phyloP scores from a whole-genome alignment of 208 protist species.

The Trypanosoma brucei region DNA sequence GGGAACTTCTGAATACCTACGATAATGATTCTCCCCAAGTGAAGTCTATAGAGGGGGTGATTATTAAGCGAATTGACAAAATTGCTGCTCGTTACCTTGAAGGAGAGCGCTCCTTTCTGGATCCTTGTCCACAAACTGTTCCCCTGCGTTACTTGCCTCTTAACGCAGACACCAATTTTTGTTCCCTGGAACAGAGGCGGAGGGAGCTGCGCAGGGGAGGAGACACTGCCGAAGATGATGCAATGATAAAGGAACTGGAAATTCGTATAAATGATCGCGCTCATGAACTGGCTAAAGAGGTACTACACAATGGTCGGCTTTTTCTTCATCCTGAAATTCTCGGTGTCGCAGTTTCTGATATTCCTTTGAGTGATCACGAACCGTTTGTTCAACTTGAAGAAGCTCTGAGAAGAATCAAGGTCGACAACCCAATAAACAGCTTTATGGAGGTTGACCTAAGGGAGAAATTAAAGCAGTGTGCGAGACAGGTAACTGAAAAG shows the following conservation, averaged over 20 bases:
- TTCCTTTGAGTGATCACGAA: slow-evolving; percentile 48
- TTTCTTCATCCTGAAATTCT: slow-evolving; percentile 53
- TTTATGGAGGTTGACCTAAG: slow-evolving; percentile 39
- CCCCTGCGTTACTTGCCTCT: slow-evolving; percentile 39
- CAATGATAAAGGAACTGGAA: slow-evolving; percentile 41
- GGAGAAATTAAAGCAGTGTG: slow-evolving; percentile 62
- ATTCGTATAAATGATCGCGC: slow-evolving; percentile 52
- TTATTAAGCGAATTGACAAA: slow-evolving; percentile 15
- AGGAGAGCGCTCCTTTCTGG: slow-evolving; percentile 2
- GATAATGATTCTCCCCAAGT: slow-evolving; percentile 10
- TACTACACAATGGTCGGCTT: slow-evolving; percentile 43
- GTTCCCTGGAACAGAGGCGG: slow-evolving; percentile 56
- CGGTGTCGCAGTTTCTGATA: slow-evolving; percentile 50
- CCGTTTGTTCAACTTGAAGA: slow-evolving; percentile 62
- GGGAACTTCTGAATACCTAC: slow-evolving; percentile 6
- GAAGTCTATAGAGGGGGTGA: slow-evolving; percentile 1
- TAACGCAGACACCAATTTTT: slow-evolving; percentile 41
- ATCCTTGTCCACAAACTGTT: slow-evolving; percentile 29
- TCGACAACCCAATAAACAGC: slow-evolving; percentile 33
- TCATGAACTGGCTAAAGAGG: slow-evolving; percentile 48
- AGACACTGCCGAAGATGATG: slow-evolving; percentile 17
- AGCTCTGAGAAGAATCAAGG: slow-evolving; percentile 50
- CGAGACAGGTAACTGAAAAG: slow-evolving; percentile 51
- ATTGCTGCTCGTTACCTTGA: slow-evolving; percentile 10
- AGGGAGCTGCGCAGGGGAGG: slow-evolving; percentile 45